phyloP scores from a whole-genome alignment of 1,284 basidiomycete genomes.

The Schizopora paradoxa region DNA sequence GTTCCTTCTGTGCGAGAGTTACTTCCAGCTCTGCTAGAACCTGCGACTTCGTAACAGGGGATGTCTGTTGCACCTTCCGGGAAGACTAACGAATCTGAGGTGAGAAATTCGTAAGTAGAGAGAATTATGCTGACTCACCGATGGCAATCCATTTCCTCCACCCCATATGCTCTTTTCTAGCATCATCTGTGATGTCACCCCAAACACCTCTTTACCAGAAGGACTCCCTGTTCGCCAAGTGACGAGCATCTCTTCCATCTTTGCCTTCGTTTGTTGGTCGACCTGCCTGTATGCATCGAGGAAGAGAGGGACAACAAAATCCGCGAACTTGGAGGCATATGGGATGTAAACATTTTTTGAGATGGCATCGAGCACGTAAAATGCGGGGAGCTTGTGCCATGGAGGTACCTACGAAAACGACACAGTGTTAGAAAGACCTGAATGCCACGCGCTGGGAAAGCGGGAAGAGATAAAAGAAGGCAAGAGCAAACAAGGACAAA shows the following conservation, averaged over 20 bases:
- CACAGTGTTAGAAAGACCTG: too few relatives aligned
- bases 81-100: constrained; percentile 26
- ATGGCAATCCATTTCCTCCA: constrained; percentile 41
- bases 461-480: too few relatives aligned
- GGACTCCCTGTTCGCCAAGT: constrained; percentile 88
- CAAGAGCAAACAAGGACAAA: constrained; percentile 24
- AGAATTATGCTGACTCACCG: too few relatives aligned
- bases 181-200: constrained; percentile 61
- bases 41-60: constrained; percentile 61
- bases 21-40: constrained; percentile 79
- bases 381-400: constrained; percentile 86
- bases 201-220: constrained; percentile 78
- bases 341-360: constrained; percentile 91
- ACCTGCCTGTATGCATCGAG: constrained; percentile 81
- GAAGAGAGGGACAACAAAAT: constrained; percentile 74
- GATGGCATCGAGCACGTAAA: constrained; percentile 96
- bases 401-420: constrained; percentile 69
- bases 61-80: constrained; percentile 30
- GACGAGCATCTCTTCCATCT: constrained; percentile 94
- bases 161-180: constrained; percentile 80
- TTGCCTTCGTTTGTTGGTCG: constrained; percentile 76
- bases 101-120: constrained; percentile 4
- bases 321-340: constrained; percentile 77
- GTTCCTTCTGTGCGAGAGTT: constrained; percentile 70
- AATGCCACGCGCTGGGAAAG: too few relatives aligned